Evolutionary conservation across 768 basidiomycete genomes (phyloP).

Genomic region (Tephrocybe sp.): DNA sequence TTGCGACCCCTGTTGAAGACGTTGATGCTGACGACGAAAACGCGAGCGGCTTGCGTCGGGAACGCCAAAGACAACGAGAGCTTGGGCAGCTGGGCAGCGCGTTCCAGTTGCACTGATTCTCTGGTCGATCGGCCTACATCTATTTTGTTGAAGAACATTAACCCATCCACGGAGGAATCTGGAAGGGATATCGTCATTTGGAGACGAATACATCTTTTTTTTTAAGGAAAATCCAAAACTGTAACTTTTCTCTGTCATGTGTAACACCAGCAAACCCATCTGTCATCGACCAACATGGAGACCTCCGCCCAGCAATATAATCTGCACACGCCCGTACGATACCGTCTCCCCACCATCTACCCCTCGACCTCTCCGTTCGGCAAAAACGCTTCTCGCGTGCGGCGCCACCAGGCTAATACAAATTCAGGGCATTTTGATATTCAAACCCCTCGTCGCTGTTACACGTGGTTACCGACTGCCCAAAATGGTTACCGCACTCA

Average conservation of each 20-base stretch:
- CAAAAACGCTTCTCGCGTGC: neutral
- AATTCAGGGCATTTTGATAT: neutral
- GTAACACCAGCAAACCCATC: neutral
- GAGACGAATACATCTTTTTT: neutral
- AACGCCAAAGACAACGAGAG: conserved; percentile 14
- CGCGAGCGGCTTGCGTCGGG: conserved; percentile 19
- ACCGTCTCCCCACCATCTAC: neutral
- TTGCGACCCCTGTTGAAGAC: conserved; percentile 38
- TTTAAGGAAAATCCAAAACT: neutral
- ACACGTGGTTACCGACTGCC: conserved; percentile 4
- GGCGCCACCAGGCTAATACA: neutral
- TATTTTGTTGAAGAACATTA: conserved; percentile 5
- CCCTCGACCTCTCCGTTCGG: neutral
- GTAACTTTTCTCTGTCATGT: neutral
- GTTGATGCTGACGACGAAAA: conserved; percentile 34
- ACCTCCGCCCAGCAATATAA: neutral
- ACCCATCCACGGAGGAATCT: conserved; percentile 3
- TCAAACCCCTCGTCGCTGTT: neutral
- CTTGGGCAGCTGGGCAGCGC: conserved; percentile 60
- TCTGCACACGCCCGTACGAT: too few relatives aligned
- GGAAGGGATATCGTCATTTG: conserved; percentile 1
- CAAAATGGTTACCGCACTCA: conserved; percentile 4
- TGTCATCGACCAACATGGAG: neutral
- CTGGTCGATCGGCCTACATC: neutral
- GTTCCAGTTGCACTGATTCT: conserved; percentile 59